Evolutionary conservation across 352 stramenopile species (phyloP), one percentile per base, ranked within the genome.

Genomic region (Pythium folliculosum): DNA sequence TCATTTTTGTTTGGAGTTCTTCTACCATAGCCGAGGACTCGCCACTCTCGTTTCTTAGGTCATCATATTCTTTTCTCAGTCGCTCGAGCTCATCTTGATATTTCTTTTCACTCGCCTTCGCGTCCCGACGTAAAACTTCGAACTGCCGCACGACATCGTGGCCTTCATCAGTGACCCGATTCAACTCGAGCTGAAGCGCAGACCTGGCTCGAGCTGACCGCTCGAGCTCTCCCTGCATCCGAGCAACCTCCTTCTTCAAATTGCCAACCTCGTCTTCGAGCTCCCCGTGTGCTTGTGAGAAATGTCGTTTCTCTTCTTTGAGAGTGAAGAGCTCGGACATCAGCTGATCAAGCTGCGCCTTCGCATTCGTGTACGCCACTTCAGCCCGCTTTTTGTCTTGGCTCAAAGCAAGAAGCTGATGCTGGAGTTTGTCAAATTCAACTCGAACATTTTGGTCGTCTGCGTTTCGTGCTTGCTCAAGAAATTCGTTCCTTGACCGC

Each of bases 1-100:
- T 79, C 57, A 92, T 79, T 60, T 92, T 90, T 14, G 54, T 67
- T 45, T 92, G 84, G 32, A 92, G 50, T 59, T 91, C 81, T 44
- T 91, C 84, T 0, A 77, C 66, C 9, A 84, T 60, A 0, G 75
- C 72, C 17, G 47, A 64, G 1, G 61, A 70, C 22, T 93, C 84
- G 23, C 65, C 75, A 12, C 40, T 60, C 55, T 93, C 84, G 0
- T 64, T 30, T 1, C 74, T 69, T 14, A 74, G 13, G 21, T 82
- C 77, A 27, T 93, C 81, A 0, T 83, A 67, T 19, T 93, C 82
- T 57, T 77, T 81, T 7, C 63, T 71, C 57, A 82, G 51, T 51
- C 53, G 58, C 12, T 93, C 84, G 2, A 71, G 45, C 17, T 89
- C 81, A 5, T 80, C 69, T 9, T 60, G 50, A 10, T 71, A 56